Evolutionary conservation across 2,329 filamentous ascomycete species (phyloP), one percentile per base, ranked within the genome.

Genomic region (Thelonectria rubi): DNA sequence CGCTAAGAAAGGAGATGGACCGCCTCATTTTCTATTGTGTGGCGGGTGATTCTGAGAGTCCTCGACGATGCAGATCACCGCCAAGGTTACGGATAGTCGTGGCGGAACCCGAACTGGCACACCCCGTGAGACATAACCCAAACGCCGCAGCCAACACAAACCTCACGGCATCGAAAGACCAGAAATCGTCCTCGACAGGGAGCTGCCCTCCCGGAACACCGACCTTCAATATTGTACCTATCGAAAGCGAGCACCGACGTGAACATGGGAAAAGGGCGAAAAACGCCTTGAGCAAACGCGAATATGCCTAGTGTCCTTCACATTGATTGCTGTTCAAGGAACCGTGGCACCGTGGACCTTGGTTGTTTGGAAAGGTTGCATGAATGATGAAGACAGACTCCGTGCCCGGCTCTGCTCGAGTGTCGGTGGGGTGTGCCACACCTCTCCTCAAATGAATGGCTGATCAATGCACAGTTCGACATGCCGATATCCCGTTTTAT

Each of bases 221-320:
- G 47, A 46, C 47, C 26, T 9, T 6, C 26, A 9, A 30, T 2
- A 8, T n/a, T n/a, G n/a, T n/a, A n/a, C n/a, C n/a, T n/a, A n/a
- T 30, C 26, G 26, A 30, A 30, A 30, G 45, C 46, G 26, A 21
- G 40, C 30, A 8, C 17, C 54, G 32, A 39, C 42, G 56, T 53
- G 58, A 53, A 53, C 18, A 9, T 53, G 20, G 18, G 7, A 61
- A 48, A 52, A 21, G 17, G 21, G 30, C 26, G 26, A 32, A 47
- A 60, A 61, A 53, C 42, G 53, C 58, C 58, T 34, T 18, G 48
- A 57, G 43, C 17, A 43, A 18, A 48, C 32, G 34, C 18, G 45
- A 51, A 40, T 37, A 48, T 42, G 58, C 58, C 58, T 61, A 61
- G 58, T 56, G 53, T 48, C 50, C 58, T 49, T 61, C 58, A 61